Evolutionary conservation across 208 protist species (phyloP), one percentile per base, ranked within the genome.

Genomic region (Naegleria lovaniensis): DNA sequence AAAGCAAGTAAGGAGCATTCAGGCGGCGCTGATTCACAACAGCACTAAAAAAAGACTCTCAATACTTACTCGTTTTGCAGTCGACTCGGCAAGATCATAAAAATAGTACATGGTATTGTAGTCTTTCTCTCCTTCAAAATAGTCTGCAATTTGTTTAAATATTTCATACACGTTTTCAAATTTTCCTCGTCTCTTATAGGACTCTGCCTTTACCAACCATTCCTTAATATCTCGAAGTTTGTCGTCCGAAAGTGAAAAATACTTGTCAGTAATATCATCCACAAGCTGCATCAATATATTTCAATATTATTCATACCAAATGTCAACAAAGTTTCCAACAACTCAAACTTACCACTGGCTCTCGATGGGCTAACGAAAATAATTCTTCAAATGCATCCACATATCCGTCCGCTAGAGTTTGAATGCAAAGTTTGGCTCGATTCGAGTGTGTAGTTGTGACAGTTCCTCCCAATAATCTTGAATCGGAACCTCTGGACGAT

Each of bases 111-210:
- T 39, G 16, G 85, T 88, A 25, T 88, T 39, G 36, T 33, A 15
- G 55, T 88, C 85, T 88, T 36, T 58, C 29, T 58, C 85, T 43
- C 16, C 22, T 58, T 88, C 85, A 88, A 88, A 88, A 58, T 88
- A 88, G 33, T 88, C 85, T 52, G 85, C 85, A 39, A 88, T 88
- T 58, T 88, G 41, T 88, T 88, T 88, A 36, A 43, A 88, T n/a
- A 88, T 58, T 22, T 88, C 85, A 58, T 88, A 88, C 11, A 88
- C 85, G 3, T 22, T 39, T 58, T 39, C 33, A 13, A 58, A 88
- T 33, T 88, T 39, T 38, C 85, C 43, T 33, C 33, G 33, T 88
- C 85, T 51, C n/a, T 58, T 51, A 33, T 58, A 39, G 7, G 7
- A 13, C 5, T 88, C 85, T 16, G 85, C 85, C 22, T 58, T 58